Evolutionary conservation across 495 filamentous ascomycete species (phyloP), one percentile per base, ranked within the genome.

Genomic region (Xylaria nigripes): DNA sequence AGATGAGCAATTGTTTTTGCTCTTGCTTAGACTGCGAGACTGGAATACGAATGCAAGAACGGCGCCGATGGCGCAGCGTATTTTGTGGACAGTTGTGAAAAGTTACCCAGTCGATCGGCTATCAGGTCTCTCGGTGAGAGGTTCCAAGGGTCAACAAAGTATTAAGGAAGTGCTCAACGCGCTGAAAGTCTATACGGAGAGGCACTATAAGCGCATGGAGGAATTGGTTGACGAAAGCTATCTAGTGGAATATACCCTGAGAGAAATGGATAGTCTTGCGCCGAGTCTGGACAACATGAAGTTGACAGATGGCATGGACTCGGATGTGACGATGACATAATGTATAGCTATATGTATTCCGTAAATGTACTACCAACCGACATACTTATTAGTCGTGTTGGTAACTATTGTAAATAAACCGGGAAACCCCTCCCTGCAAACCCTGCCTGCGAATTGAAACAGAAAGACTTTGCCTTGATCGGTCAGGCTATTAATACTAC

Each of bases 1-100:
- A 12, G 83, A 94, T 54, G 84, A 87, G 51, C 90, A 97, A 61
- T 77, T 99, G 13, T 88, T 84, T 60, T 73, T 76, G 7, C 78
- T 99, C 15, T 77, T 99, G 8, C 72, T 87, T 18, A 74, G 93
- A 32, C 64, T 96, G 43, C 75, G 94, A 24, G 92, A 97, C 70
- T 97, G 93, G 93, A 97, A 97, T 64, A 94, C 93, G 16, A 96
- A 95, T 56, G 91, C 87, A 0, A 76, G 88, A 52, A 93, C 87
- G n/a, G 83, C 90, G 8, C 77, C 79, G 2, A 82, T 96, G 24
- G 85, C 93, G 6, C 93, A 99, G 71, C 79, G 85, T 43, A 82
- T 97, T n/a, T 70, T 99, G 41, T 83, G 79, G 69, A 81, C 84
- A 15, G 63, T 99, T 12, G 83, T 96, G 52, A 81, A 82, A 54